These are phyloP conservation scores for Plasmodium reichenowi DNA, from an alignment of 169 alveolate species.

Conservation along the genomic window DNA sequence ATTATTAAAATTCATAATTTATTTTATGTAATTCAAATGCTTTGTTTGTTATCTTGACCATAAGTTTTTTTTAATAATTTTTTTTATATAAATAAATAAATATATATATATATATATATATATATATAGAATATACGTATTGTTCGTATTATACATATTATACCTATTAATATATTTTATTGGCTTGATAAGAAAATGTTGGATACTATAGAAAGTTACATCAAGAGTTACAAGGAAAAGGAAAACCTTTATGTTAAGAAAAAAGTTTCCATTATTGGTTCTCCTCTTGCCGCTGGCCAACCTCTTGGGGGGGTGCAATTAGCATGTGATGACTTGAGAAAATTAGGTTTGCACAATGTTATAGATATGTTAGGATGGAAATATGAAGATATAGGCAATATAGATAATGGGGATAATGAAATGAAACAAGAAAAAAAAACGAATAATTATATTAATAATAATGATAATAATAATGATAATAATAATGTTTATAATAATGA, in stretches of 20 bases:
- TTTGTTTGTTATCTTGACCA: too few species aligned
- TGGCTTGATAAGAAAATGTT: neutral
- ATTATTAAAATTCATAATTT: too few species aligned
- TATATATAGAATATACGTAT: too few species aligned
- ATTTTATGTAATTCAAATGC: too few species aligned
- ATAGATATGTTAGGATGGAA: slow-evolving; percentile 39
- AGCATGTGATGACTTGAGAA: slow-evolving; percentile 58
- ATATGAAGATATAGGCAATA: slow-evolving; percentile 63
- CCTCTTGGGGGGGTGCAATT: slow-evolving; percentile 42
- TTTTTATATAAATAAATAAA: too few species aligned
- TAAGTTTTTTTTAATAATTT: too few species aligned
- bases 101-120: too few species aligned
- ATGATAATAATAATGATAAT: neutral
- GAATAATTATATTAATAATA: neutral
- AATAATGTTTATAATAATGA: neutral
- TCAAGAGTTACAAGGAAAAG: slow-evolving; percentile 21
- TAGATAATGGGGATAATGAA: neutral
- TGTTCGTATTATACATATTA: too few species aligned
- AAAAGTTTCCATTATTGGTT: slow-evolving; percentile 46
- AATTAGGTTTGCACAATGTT: slow-evolving; percentile 31
- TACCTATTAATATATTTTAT: neutral
- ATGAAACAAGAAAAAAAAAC: neutral
- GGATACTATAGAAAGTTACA: slow-evolving; percentile 20
- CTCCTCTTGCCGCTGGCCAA: slow-evolving; percentile 64
- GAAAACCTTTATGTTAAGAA: slow-evolving; percentile 30